Percentiles rank a stretch among this genome's conserved stretches.
Evolutionary conservation across 371 early-diverging fungal species (phyloP).

Genomic region (Lichtheimia ornata): DNA sequence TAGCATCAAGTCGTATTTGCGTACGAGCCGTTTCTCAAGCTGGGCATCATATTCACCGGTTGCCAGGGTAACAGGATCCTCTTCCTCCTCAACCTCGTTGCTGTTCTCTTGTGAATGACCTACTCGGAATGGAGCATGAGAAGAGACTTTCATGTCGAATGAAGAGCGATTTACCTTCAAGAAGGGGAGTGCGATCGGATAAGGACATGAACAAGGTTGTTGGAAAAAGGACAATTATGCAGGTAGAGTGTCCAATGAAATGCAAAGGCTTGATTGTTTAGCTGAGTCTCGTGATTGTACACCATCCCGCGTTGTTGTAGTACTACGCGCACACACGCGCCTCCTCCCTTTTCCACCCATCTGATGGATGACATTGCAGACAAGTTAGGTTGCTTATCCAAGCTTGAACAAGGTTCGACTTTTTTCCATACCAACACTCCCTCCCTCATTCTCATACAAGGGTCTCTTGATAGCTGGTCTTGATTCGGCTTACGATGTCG

Average conservation of each 20-base stretch:
- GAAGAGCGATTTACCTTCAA: not conserved
- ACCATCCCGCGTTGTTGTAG: not conserved
- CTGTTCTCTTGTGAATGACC: too few species aligned
- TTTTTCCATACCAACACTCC: not conserved
- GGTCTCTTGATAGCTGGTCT: conserved; percentile 6
- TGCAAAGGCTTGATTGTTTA: too few species aligned
- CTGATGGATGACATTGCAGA: conserved; percentile 19
- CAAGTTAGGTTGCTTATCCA: conserved; percentile 12
- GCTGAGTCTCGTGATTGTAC: not conserved
- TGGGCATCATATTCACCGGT: not conserved
- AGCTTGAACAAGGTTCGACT: conserved; percentile 15
- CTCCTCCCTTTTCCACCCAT: not conserved
- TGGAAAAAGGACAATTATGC: not conserved
- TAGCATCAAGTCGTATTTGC: conserved; percentile 47
- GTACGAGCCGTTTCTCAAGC: conserved; percentile 24
- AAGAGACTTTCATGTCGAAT: not conserved
- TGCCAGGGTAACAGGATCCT: not conserved
- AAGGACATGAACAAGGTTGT: not conserved
- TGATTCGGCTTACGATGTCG: conserved; percentile 19
- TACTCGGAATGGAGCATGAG: not conserved
- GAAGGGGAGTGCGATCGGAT: not conserved
- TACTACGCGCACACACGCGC: not conserved
- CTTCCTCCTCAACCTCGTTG: not conserved
- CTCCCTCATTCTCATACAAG: not conserved
- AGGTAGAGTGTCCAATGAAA: not conserved